Percentiles rank a stretch among this genome's conserved stretches.
Evolutionary conservation across 2,329 filamentous ascomycete genomes (phyloP).

Genomic region (Aureobasidium uvarum): DNA sequence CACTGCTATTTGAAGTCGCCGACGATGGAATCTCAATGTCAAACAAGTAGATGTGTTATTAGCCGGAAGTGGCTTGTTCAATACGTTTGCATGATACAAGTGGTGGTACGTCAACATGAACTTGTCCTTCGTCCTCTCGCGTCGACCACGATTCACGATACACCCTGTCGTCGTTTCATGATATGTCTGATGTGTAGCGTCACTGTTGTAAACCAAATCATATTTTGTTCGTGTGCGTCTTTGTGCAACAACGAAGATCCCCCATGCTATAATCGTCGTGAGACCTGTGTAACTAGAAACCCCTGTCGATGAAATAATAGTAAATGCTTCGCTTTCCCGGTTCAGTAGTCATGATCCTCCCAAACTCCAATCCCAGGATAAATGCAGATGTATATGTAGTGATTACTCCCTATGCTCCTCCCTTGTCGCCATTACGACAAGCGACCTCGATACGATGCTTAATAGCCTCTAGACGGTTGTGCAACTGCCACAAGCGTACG

Average conservation of each 20-base stretch:
- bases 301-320: not conserved
- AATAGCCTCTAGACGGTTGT: slow-evolving; percentile 54
- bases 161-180: too few relatives aligned
- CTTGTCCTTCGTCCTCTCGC: not conserved
- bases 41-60: not conserved
- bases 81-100: not conserved
- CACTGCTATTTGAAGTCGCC: not conserved
- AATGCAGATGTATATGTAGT: slow-evolving; percentile 2
- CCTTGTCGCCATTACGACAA: slow-evolving; percentile 1
- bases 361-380: not conserved
- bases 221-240: not conserved
- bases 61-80: not conserved
- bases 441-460: slow-evolving; percentile 54
- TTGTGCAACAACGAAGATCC: not conserved
- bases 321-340: slow-evolving; percentile 1
- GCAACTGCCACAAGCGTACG: slow-evolving; percentile 54
- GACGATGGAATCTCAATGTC: not conserved
- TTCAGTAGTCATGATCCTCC: not conserved
- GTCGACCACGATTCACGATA: not conserved
- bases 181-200: not conserved
- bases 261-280: not conserved
- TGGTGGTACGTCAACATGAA: not conserved
- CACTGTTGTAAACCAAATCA: not conserved
- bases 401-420: not conserved
- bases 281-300: not conserved